These are phyloP conservation scores for Piromyces finnis DNA, from an alignment of 192 early-diverging fungal genomes.

Conservation along the genomic window DNA sequence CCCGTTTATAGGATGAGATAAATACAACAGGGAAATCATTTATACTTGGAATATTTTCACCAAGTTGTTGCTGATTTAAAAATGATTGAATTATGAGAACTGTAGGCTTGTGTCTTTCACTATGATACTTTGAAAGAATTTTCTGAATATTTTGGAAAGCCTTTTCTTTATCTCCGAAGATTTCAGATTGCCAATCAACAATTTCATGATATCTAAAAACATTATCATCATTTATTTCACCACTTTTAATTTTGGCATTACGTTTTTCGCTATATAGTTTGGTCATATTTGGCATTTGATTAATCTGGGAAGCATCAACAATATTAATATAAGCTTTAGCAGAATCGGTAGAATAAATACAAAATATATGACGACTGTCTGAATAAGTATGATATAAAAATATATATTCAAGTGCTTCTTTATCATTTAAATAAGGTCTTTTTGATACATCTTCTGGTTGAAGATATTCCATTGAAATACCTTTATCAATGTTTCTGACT, in stretches of 20 bases:
- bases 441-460: slow-evolving; percentile 8
- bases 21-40: slow-evolving; percentile 49
- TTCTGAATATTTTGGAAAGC: slow-evolving; percentile 36
- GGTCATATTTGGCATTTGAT: slow-evolving; percentile 53
- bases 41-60: slow-evolving; percentile 22
- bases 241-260: slow-evolving; percentile 10
- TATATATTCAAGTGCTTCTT: slow-evolving; percentile 31
- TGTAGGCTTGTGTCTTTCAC: slow-evolving; percentile 37
- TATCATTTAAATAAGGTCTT: slow-evolving; percentile 15
- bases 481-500: slow-evolving; percentile 15
- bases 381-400: slow-evolving; percentile 59
- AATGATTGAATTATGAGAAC: slow-evolving; percentile 61
- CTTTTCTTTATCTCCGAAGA: slow-evolving; percentile 22
- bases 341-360: slow-evolving; percentile 43
- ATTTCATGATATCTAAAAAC: slow-evolving; percentile 26
- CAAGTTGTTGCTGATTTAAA: slow-evolving; percentile 15
- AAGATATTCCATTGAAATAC: slow-evolving; percentile 22
- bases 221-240: slow-evolving; percentile 6
- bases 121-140: slow-evolving; percentile 37
- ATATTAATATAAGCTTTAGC: slow-evolving; percentile 47
- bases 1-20: slow-evolving; percentile 50
- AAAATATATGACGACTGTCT: slow-evolving; percentile 46
- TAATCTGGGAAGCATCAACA: slow-evolving; percentile 39
- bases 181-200: slow-evolving; percentile 26
- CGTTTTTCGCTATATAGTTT: slow-evolving; percentile 43